These are phyloP conservation scores for Clavispora fructus DNA, from an alignment of 805 yeast species.

Conservation along the genomic window DNA sequence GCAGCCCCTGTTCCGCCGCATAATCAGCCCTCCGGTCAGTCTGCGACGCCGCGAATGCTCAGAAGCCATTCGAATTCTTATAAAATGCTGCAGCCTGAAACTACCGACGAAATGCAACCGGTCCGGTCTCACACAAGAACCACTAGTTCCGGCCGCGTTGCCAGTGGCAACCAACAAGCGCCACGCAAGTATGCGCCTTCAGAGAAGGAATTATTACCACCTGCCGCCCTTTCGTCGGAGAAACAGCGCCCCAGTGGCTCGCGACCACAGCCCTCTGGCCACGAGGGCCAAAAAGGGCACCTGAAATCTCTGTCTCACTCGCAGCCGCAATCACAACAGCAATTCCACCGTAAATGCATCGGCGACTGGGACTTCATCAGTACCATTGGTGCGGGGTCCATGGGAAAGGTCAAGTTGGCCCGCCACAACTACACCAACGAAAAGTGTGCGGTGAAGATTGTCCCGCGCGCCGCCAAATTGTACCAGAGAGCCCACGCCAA, in stretches of 20 bases:
- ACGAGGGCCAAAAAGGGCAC: not conserved
- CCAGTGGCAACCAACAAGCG: not conserved
- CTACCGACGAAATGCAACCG: not conserved
- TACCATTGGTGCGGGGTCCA: constrained; percentile 96
- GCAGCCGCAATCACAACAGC: constrained; percentile 24
- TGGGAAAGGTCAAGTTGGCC: constrained; percentile 98
- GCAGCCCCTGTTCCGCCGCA: not conserved
- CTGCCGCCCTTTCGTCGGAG: constrained; percentile 6
- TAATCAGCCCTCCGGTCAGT: constrained; percentile 21
- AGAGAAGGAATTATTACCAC: constrained; percentile 11
- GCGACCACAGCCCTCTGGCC: not conserved
- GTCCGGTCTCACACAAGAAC: not conserved
- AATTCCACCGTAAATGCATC: constrained; percentile 78
- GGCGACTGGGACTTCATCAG: constrained; percentile 97
- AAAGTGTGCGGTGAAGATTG: constrained; percentile 88
- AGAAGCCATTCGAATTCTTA: constrained; percentile 37
- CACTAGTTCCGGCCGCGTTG: constrained; percentile 1
- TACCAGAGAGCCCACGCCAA: constrained; percentile 67
- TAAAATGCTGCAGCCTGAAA: not conserved
- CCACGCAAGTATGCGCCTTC: not conserved
- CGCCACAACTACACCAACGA: constrained; percentile 76
- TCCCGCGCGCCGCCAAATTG: constrained; percentile 79
- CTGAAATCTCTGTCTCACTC: not conserved
- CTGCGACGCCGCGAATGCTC: constrained; percentile 69
- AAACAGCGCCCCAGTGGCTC: not conserved